Conservation (phyloP, 202 grass and related monocot genomes). For the Digitaria exilis region DNA sequence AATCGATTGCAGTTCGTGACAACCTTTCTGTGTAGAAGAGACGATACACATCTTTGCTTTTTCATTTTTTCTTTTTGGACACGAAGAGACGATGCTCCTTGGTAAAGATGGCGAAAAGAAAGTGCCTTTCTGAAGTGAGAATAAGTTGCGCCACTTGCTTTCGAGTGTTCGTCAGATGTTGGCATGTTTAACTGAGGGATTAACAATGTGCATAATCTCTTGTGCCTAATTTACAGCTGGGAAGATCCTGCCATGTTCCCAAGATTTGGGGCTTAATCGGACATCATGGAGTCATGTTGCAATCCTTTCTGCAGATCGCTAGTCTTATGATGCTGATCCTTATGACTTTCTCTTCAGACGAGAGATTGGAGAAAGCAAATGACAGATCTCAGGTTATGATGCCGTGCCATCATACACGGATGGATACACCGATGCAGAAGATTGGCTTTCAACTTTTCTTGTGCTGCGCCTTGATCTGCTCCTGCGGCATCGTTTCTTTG, state of each 20-base stretch:
- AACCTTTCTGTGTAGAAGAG: constrained; percentile 42
- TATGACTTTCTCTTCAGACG: constrained; percentile 43
- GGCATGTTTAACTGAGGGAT: constrained; percentile 6
- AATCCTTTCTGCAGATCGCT: background rate
- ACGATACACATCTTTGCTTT: constrained; percentile 22
- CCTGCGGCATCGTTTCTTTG: background rate
- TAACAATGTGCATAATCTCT: constrained; percentile 10
- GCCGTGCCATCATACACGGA: constrained; percentile 29
- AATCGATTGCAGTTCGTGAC: constrained; percentile 43
- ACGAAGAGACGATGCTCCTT: constrained; percentile 34
- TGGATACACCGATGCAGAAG: constrained; percentile 8
- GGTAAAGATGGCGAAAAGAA: constrained; percentile 24
- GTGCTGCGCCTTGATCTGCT: constrained; percentile 18
- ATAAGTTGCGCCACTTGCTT: constrained; percentile 26
- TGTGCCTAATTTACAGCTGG: constrained; percentile 14
- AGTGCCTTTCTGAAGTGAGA: constrained; percentile 40
- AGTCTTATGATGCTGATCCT: constrained; percentile 30
- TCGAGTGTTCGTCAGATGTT: constrained; percentile 20
- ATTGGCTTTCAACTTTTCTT: constrained; percentile 14
- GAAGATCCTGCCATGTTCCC: constrained; percentile 25
- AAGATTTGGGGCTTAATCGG: constrained; percentile 37
- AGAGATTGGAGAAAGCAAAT: constrained; percentile 25
- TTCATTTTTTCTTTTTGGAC: constrained; percentile 23
- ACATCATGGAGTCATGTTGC: constrained; percentile 1
- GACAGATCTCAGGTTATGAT: constrained; percentile 35